Base-by-base conservation (phyloP, 1,284 basidiomycete genomes). In the Meira nashicola region DNA sequence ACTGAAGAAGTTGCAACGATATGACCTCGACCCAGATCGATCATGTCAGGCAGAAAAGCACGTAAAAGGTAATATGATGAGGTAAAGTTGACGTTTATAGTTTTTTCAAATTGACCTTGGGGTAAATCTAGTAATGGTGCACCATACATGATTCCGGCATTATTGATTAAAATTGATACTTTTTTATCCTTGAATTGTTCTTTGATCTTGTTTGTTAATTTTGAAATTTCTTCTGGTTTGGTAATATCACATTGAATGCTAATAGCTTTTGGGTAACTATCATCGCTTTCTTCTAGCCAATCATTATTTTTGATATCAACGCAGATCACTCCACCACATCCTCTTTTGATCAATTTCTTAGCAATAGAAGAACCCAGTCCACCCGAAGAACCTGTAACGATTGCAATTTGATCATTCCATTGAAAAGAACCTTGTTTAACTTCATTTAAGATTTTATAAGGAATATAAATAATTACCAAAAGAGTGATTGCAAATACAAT, bases 101-200 rank as follows among this genome's bases (percentile, higher is more conserved):
- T 48, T 14, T 55, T 68, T 28, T 86, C 81, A 41, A 97, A 79
- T 71, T 97, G 92, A 47, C 85, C 83, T 1, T 87, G 83, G 0
- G 81, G 82, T 54, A 96, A 82, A 71, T 93, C 91, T 3, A 92
- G 80, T 23, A 97, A 80, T 0, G 87, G 81, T 73, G 91, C 92
- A 33, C 92, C 92, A 79, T 92, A 88, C 37, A 90, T 89, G 56
- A 96, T 86, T n/a, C 92, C 94, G 0, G 94, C 94, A 73, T 96
- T 97, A 80, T 97, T 97, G 72, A 98, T 83, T 14, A 98, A 80
- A 37, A 97, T 84, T 0, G 94, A 94, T 38, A 62, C 63, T 14
- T 53, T 28, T 48, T 23, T 5, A 33, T 33, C 28, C 2, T 17
- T 23, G 21, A 48, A 48, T 17, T 48, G 17, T 19, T n/a, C 21